Evolutionary conservation across 208 protist genomes (phyloP), one percentile per base, ranked within the genome.

Genomic region (Porcisia deanei): DNA sequence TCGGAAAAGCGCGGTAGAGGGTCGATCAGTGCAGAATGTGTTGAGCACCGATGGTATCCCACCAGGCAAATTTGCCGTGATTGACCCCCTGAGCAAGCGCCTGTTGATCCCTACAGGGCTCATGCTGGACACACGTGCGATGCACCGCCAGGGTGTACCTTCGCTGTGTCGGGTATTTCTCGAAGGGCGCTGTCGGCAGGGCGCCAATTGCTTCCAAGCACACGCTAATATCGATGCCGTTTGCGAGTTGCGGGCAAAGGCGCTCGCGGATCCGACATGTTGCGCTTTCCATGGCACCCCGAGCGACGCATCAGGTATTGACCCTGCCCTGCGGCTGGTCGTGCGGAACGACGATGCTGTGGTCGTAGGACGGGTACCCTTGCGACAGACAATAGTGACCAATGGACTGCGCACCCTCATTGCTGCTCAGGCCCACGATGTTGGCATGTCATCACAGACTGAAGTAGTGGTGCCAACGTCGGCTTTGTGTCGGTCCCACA

Each of bases 101-200:
- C 86, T 95, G 2, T 91, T 94, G 74, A 81, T 95, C 20, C 93
- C 93, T 9, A 37, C 85, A 6, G 77, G 85, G 63, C 65, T 73
- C 10, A 92, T 97, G 85, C 52, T 82, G 22, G 84, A 93, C 63
- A 97, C 93, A 7, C 85, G 85, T 37, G 93, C 93, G 12, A 86
- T 95, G 79, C 88, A 94, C 73, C 85, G 93, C 60, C 75, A 85
- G 41, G 91, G 90, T 30, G 90, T 94, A 7, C 93, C 93, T 12
- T 94, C 91, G 4, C 81, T 97, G 18, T 97, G 93, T 71, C 84
- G 87, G 10, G 82, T 97, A 12, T 91, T 89, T 53, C 80, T 95
- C n/a, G 76, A 90, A 45, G 90, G 90, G 0, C 88, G 90, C n/a
- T 97, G 91, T 65, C 88, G 88, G 3, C 91, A 97, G 72, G 91